phyloP scores from a whole-genome alignment of 208 protist genomes.

The Leishmania lainsoni region DNA sequence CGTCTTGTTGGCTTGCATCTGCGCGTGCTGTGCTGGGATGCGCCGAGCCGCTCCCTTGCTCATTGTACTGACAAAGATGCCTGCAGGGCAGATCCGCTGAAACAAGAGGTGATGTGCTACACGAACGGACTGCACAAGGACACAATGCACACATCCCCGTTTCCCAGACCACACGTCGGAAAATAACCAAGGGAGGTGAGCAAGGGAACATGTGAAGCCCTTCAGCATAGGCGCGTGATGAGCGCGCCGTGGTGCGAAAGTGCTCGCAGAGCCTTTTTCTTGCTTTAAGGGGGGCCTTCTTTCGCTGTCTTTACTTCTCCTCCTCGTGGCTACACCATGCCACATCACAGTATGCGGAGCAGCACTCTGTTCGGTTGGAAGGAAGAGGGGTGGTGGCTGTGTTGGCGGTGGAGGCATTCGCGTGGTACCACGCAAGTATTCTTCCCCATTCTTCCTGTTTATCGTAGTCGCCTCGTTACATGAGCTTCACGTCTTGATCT shows the following conservation, averaged over 20 bases:
- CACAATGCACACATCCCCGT: not conserved
- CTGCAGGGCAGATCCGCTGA: not conserved
- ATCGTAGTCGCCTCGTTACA: not conserved
- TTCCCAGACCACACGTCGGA: not conserved
- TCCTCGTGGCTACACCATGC: not conserved
- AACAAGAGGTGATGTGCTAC: not conserved
- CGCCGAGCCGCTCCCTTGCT: not conserved
- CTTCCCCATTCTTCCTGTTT: not conserved
- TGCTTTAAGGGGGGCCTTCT: not conserved
- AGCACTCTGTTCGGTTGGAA: not conserved
- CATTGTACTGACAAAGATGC: not conserved
- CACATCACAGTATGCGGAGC: not conserved
- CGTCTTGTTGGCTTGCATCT: not conserved
- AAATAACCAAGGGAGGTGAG: not conserved
- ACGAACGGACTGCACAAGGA: not conserved
- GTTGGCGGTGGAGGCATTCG: not conserved
- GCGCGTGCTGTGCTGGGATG: not conserved
- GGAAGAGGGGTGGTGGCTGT: not conserved
- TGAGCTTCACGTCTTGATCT: not conserved
- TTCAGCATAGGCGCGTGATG: not conserved
- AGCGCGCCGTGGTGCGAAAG: not conserved
- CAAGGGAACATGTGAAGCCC: not conserved
- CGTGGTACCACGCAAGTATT: not conserved
- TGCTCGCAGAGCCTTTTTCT: not conserved
- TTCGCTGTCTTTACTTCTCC: not conserved